These are phyloP conservation scores for Logfia minima DNA, from an alignment of 129 eudicot species.

Conservation along the genomic window DNA sequence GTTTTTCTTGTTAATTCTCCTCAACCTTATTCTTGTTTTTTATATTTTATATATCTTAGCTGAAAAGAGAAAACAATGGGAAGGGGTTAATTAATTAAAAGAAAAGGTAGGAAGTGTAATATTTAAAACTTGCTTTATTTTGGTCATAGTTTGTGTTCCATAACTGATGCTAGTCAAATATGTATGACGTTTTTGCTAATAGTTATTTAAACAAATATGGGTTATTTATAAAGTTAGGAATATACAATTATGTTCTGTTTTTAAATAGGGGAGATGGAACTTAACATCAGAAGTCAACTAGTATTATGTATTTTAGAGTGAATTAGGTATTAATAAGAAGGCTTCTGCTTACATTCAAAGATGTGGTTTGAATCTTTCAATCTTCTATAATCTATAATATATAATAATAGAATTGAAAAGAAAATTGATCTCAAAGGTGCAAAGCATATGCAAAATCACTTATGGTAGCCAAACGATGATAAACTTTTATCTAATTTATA, in stretches of 20 bases:
- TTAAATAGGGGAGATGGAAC: not conserved
- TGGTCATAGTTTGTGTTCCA: slow-evolving; percentile 31
- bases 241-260: not conserved
- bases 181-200: not conserved
- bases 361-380: not conserved
- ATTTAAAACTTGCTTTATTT: slow-evolving; percentile 30
- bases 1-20: not conserved
- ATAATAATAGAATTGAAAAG: too few relatives aligned
- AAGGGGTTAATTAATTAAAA: not conserved
- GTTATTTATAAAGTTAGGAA: not conserved
- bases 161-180: slow-evolving; percentile 23
- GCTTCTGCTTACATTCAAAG: not conserved
- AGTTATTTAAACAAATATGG: too few relatives aligned
- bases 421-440: too few relatives aligned
- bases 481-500: too few relatives aligned
- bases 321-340: too few relatives aligned
- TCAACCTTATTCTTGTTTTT: not conserved
- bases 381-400: too few relatives aligned
- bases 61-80: slow-evolving; percentile 3
- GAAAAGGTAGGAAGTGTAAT: not conserved
- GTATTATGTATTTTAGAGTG: not conserved
- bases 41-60: not conserved
- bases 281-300: not conserved
- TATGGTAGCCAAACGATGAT: too few relatives aligned
- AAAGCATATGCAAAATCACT: too few relatives aligned